Evolutionary conservation across 179 eudicot species (phyloP), one percentile per base, ranked within the genome.

Genomic region (Camellia oleifera): DNA sequence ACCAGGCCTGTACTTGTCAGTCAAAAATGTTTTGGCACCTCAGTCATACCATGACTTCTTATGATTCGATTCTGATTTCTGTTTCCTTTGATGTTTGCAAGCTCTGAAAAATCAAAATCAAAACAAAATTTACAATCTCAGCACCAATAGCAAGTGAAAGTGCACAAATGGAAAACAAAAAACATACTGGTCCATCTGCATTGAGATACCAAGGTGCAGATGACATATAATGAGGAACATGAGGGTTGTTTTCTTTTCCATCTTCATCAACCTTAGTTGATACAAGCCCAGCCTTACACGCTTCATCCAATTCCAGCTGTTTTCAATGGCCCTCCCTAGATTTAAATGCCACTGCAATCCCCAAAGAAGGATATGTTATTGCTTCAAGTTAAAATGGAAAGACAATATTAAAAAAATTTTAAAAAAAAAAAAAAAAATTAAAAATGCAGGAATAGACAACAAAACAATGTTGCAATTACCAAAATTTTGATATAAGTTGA

Each of bases 141-240:
- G 46, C 40, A 32, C 40, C 40, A 32, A 32, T 32, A 32, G 40
- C 40, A 32, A 32, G 40, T 32, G 40, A 32, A 32, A 32, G 40
- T 32, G 2, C 40, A 32, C 40, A 32, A 32, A 32, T 32, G 40
- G 40, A 32, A 32, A 32, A 32, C 40, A 32, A 32, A 75, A 2
- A 81, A 80, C 98, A 78, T 85, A 93, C 97, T 42, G 97, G 98
- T 77, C 89, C 91, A 81, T 95, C 93, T 4, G 97, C 87, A 83
- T 95, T 93, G 45, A 92, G 92, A 86, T 95, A 95, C 97, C 98
- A 95, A 70, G 98, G 98, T n/a, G 98, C 98, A 72, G 95, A 92
- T 13, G 97, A 92, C 97, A 93, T 95, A 85, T 92, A 95, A 90
- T 92, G 97, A 6, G 98, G 98, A 79, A 95, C 92, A 52, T 93